Conservation (phyloP, 164 flowering plant genomes). For the Vitis rotundifolia region DNA sequence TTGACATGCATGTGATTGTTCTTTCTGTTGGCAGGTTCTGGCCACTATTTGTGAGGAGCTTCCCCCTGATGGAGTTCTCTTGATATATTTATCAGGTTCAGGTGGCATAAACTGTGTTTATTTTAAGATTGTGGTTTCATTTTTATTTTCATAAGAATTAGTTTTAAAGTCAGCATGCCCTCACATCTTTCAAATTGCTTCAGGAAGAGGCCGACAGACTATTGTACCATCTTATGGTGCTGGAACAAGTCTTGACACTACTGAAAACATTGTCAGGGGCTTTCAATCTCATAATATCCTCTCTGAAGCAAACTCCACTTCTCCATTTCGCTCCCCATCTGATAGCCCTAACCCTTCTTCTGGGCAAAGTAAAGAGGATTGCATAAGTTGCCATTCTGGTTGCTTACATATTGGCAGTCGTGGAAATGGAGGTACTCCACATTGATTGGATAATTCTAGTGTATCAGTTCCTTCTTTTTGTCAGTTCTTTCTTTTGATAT, state of each 20-base stretch:
- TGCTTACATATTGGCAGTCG: conserved; percentile 66
- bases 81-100: conserved; percentile 84
- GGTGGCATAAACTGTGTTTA: conserved; percentile 30
- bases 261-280: conserved; percentile 39
- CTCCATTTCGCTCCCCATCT: conserved; percentile 26
- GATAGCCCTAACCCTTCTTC: conserved; percentile 30
- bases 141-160: neutral
- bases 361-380: conserved; percentile 32
- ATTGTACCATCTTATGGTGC: conserved; percentile 35
- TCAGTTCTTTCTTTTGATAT: no score
- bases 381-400: conserved; percentile 19
- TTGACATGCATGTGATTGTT: neutral
- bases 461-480: neutral
- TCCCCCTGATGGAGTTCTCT: conserved; percentile 76
- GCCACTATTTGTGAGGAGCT: conserved; percentile 89
- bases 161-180: neutral
- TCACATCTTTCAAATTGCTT: conserved; percentile 19
- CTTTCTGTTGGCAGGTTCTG: conserved; percentile 56
- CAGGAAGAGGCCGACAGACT: conserved; percentile 52
- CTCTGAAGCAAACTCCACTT: conserved; percentile 32
- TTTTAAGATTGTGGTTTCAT: neutral
- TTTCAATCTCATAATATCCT: conserved; percentile 37
- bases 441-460: neutral
- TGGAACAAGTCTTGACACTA: conserved; percentile 30
- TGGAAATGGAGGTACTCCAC: conserved; percentile 71